Evolutionary conservation across 2,329 filamentous ascomycete genomes (phyloP), one percentile per base, ranked within the genome.

Genomic region (Venturia oleaginea): DNA sequence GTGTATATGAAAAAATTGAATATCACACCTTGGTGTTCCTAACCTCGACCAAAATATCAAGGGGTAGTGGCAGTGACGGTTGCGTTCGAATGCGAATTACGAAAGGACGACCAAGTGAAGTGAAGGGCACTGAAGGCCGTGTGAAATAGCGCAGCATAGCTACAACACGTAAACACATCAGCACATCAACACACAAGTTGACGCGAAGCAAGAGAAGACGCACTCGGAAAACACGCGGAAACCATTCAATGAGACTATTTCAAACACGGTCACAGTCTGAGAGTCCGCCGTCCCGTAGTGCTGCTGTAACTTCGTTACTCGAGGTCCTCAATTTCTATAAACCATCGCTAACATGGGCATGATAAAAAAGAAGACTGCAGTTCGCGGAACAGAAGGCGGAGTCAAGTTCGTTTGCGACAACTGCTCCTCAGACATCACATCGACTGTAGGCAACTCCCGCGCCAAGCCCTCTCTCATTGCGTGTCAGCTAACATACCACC

Each of bases 321-420:
- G 32, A 63, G 46, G 32, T 68, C 69, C 66, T 19, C 30, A 22
- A 40, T 30, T n/a, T 22, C 55, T 61, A 63, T 34, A 8, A 43
- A 51, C 59, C 27, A 65, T 24, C 63, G 51, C 38, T 69, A 72
- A 69, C 69, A 97, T 97, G 93, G 92, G 92, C 70, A 89, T 96
- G 72, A 96, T 97, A 75, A 89, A 92, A 74, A 97, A 97, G 82
- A 97, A 97, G 80, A 94, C 91, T 66, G 90, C 89, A 69, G 87
- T 88, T 64, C 84, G 90, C 72, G 91, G 90, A 67, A 91, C 89
- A 62, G 91, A 97, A 74, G 92, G 79, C 66, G 80, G 80, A 65
- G 78, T 80, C 66, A 97, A 97, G 75, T 99, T 96, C 76, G 91
- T 97, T 69, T 99, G 94, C 80, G 95, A 99, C 76, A 88, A 96